Conservation (phyloP, 2,329 filamentous ascomycete genomes). For the Aureobasidium sp. region DNA sequence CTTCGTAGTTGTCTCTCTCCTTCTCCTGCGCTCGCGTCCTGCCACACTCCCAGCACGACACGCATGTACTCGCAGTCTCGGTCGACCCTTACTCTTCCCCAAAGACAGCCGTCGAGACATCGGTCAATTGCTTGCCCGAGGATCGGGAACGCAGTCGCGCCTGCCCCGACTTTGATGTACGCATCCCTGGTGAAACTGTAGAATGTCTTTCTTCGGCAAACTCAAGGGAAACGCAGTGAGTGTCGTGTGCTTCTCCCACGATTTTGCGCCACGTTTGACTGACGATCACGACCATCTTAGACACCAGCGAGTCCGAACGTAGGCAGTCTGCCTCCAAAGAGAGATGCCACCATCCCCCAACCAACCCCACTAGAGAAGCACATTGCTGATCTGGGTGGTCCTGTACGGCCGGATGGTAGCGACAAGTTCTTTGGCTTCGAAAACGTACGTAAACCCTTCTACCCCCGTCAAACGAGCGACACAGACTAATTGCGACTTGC, state of each 20-base stretch:
- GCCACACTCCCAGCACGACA: background rate
- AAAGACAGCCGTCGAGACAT: background rate
- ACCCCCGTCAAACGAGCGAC: background rate
- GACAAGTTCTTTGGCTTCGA: conserved; percentile 98
- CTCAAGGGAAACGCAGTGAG: conserved; percentile 43
- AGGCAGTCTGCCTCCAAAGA: conserved; percentile 45
- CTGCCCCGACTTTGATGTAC: conserved; percentile 14
- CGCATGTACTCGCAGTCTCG: background rate
- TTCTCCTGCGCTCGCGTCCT: background rate
- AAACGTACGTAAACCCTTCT: conserved; percentile 59
- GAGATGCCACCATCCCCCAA: conserved; percentile 49
- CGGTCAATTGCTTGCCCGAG: conserved; percentile 11
- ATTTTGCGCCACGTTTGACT: conserved; percentile 7
- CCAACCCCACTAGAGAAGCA: conserved; percentile 61
- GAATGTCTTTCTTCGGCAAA: conserved; percentile 48
- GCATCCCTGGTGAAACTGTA: conserved; percentile 29
- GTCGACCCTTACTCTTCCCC: background rate
- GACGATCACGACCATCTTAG: conserved; percentile 25
- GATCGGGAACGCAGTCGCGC: conserved; percentile 13
- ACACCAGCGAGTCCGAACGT: conserved; percentile 40
- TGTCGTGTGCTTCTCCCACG: conserved; percentile 16
- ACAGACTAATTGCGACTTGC: conserved; percentile 15
- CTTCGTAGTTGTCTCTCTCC: background rate
- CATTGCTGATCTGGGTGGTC: conserved; percentile 72
- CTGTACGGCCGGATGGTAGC: conserved; percentile 76